A percentile compares a stretch with the other conserved stretches of the same genome.
Conservation (phyloP, 192 early-diverging fungal genomes). For the Haplosporangium gracile region DNA sequence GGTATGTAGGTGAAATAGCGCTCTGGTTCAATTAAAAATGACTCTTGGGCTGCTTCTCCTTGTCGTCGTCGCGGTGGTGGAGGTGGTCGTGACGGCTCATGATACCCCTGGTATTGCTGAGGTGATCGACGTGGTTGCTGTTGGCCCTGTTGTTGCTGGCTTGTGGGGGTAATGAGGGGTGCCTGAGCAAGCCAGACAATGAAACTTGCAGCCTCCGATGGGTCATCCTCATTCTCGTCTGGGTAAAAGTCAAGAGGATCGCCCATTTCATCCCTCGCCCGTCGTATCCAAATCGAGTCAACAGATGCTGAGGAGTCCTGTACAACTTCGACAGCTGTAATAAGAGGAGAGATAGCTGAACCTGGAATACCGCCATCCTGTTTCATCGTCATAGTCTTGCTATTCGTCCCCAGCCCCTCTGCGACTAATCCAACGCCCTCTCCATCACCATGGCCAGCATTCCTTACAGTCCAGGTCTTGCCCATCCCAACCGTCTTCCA, state of each 20-base stretch:
- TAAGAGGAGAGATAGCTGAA: neutral
- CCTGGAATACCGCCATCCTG: neutral
- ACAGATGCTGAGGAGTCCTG: neutral
- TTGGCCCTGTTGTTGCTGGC: neutral
- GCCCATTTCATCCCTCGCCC: neutral
- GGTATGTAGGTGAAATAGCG: constrained; percentile 19
- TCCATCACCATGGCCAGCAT: neutral
- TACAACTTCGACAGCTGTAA: neutral
- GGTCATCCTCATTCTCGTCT: constrained; percentile 7
- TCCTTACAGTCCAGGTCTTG: neutral
- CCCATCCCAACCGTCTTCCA: neutral
- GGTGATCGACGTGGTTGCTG: neutral
- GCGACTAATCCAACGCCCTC: neutral
- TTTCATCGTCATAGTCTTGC: neutral
- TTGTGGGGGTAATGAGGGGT: neutral
- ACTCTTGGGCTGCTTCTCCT: neutral
- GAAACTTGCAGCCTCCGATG: constrained; percentile 8
- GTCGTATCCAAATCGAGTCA: neutral
- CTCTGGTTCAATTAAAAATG: neutral
- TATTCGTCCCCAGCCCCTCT: neutral
- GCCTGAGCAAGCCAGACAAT: constrained; percentile 11
- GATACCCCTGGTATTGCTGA: neutral
- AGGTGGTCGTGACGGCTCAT: neutral
- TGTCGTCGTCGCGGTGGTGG: neutral
- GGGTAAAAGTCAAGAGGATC: constrained; percentile 8